Evolutionary conservation across 495 filamentous ascomycete species (phyloP).

Genomic region (Rhypophila decipiens): DNA sequence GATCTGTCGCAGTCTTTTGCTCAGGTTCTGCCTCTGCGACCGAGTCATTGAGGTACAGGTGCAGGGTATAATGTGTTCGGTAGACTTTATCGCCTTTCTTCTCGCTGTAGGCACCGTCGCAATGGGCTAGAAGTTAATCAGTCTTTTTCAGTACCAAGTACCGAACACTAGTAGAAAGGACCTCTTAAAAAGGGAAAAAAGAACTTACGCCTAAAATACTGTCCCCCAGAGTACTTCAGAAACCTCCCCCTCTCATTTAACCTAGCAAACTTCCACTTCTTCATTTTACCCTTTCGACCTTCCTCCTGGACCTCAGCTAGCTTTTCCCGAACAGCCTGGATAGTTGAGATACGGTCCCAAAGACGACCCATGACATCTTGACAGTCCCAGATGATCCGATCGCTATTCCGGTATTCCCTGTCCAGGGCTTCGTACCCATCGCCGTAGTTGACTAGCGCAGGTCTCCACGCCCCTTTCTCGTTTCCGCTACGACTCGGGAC

Average conservation of each 20-base stretch:
- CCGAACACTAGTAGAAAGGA: too few relatives aligned
- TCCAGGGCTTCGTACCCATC: conserved; percentile 50
- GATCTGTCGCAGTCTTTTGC: too few relatives aligned
- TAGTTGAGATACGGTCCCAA: conserved; percentile 43
- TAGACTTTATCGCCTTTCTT: conserved; percentile 39
- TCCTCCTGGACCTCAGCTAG: conserved; percentile 13
- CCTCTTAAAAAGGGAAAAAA: too few relatives aligned
- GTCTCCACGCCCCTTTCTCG: conserved; percentile 39
- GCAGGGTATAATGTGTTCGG: conserved; percentile 69
- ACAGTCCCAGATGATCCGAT: conserved; percentile 69
- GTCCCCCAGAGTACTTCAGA: conserved; percentile 66
- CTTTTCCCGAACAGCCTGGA: conserved; percentile 22
- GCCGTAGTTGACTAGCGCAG: conserved; percentile 66
- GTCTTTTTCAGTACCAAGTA: too few relatives aligned
- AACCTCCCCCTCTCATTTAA: conserved; percentile 78
- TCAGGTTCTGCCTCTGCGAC: conserved; percentile 26
- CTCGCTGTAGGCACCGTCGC: conserved; percentile 62
- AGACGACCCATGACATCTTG: conserved; percentile 54
- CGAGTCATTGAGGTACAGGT: conserved; percentile 71
- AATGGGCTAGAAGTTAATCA: conserved; percentile 52
- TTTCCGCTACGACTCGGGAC: conserved; percentile 15
- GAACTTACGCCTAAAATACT: conserved; percentile 64
- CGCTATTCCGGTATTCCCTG: conserved; percentile 57
- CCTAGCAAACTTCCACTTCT: conserved; percentile 46
- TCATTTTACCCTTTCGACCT: conserved; percentile 6